Base-by-base conservation (phyloP, 331 rosid genomes). In the Phaseolus coccineus region DNA sequence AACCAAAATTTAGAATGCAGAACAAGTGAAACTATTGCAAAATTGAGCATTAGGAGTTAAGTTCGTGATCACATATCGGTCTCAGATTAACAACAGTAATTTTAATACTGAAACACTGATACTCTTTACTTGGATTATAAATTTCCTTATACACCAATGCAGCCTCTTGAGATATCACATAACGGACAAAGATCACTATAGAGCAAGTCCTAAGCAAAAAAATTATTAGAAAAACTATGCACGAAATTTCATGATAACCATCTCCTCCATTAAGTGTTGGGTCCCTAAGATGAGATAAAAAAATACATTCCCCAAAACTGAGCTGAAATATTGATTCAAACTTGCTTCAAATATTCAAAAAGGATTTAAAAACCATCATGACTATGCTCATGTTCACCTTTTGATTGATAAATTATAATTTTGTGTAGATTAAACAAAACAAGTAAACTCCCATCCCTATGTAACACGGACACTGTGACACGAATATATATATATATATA, bases 121-220 rank as follows among this genome's bases (percentile, higher is more conserved):
- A 51, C 27, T 28, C 11, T 25, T 37, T 62, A 22, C 63, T 57
- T 7, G 2, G 47, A 50, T 8, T 3, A 37, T 4, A 61, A 33
- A 59, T 44, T 24, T 58, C 42, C 65, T 59, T 14, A 15, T 33
- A 27, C 52, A 12, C 64, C 72, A 59, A 59, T 8, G 51, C 63
- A 70, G 31, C 40, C 66, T 66, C 81, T 65, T 25, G 16, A 74
- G 70, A 74, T 68, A 40, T 58, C 82, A 57, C 82, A 56, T 44
- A 47, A 40, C 56, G 30, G 62, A 66, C 58, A 64, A 65, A 46
- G 25, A 51, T 37, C 46, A 15, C 56, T 71, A 61, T 10, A 30
- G 77, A 71, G 70, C 2, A 13, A 58, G 7, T 62, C 31, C 28
- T 31, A 35, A 64, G 37, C 39, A 78, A 57, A 53, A 70, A 46